These are phyloP conservation scores for Lupinus albus DNA, from an alignment of 306 rosid species.

Conservation along the genomic window DNA sequence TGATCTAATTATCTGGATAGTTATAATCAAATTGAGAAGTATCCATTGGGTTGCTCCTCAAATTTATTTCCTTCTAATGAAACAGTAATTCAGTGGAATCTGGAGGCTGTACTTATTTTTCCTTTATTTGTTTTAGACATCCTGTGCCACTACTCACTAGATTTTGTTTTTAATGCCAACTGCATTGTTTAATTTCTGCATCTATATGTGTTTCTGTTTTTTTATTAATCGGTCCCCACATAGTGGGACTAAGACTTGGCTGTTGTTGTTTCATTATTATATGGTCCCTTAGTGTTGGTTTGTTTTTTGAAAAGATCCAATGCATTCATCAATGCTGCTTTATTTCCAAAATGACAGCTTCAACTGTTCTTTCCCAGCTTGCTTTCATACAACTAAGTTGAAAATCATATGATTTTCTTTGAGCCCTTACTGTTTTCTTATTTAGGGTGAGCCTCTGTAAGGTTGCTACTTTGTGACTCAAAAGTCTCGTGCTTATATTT, in stretches of 20 bases:
- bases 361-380: background rate
- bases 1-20: background rate
- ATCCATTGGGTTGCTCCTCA: background rate
- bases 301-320: conserved; percentile 17
- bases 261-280: no score
- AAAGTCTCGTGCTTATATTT: no score
- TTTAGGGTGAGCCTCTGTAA: no score
- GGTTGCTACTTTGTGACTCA: no score
- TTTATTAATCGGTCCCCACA: background rate
- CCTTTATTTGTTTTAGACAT: background rate
- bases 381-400: conserved; percentile 4
- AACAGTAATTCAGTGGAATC: conserved; percentile 1
- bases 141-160: background rate
- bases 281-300: background rate
- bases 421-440: background rate
- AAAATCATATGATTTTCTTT: background rate
- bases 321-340: conserved; percentile 5
- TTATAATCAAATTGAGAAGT: background rate
- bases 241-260: no score
- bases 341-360: background rate
- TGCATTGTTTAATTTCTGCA: no score
- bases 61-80: conserved; percentile 2
- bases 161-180: no score
- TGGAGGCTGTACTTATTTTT: background rate
- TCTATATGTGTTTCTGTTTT: background rate